Conservation (phyloP, 2,329 filamentous ascomycete genomes). For the Emericellopsis cladophorae region DNA sequence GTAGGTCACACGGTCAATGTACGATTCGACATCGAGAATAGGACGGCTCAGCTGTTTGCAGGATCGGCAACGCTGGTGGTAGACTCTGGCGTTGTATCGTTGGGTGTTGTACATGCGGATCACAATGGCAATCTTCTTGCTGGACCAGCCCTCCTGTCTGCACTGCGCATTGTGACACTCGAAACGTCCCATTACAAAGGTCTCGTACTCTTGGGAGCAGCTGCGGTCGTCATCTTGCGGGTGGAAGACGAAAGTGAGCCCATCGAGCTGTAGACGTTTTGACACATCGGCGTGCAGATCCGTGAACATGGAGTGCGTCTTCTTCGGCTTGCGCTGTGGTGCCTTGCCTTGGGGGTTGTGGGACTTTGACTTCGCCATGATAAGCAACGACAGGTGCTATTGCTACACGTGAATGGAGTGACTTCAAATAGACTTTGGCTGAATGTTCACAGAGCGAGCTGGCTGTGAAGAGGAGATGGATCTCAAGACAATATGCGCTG, state of each 20-base stretch:
- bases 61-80: constrained; percentile 19
- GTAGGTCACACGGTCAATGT: constrained; percentile 20
- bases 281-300: background rate
- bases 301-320: background rate
- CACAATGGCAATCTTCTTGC: constrained; percentile 17
- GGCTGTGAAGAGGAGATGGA: too few species aligned
- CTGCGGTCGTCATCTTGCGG: constrained; percentile 4
- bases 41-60: constrained; percentile 15
- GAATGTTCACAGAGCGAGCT: too few species aligned
- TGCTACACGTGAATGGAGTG: too few species aligned
- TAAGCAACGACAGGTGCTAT: too few species aligned
- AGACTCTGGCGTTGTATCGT: constrained; percentile 22
- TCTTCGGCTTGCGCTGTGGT: background rate
- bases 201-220: constrained; percentile 3
- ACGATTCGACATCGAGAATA: constrained; percentile 13
- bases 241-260: constrained; percentile 9
- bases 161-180: constrained; percentile 14
- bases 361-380: too few species aligned
- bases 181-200: constrained; percentile 10
- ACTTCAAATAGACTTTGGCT: too few species aligned
- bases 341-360: background rate
- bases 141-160: constrained; percentile 13
- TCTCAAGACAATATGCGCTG: too few species aligned
- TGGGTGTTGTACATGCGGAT: constrained; percentile 16
- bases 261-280: background rate